Evolutionary conservation across 2,329 filamentous ascomycete genomes (phyloP), one percentile per base, ranked within the genome.

Genomic region (Hawksworthiomyces lignivorus): DNA sequence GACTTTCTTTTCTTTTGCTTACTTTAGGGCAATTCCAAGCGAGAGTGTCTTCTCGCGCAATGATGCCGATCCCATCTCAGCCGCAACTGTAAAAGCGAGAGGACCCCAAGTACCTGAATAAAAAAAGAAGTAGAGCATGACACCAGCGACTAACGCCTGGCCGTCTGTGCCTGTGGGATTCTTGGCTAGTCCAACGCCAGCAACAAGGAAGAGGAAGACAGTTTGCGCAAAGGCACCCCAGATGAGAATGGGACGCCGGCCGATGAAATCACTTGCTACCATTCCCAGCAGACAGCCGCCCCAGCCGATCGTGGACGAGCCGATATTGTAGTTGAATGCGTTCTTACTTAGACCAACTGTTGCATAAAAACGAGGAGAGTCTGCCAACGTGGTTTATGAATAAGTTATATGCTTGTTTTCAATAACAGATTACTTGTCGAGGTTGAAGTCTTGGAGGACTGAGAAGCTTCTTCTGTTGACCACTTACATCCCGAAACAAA

Each of bases 311-410:
- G 41, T 26, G n/a, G 41, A 43, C 3, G 41, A 43, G 29, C 41
- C 41, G 11, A 43, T 43, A 19, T 43, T 43, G 41, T 43, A 39
- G 21, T 43, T 35, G 35, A 43, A 43, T n/a, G 41, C 41, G 18
- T 43, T 29, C 14, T 39, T 39, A 12, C 24, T 29, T 8, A 43
- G 30, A 30, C 41, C 41, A 26, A 43, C 35, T 7, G 35, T 43
- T 17, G 41, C 41, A n/a, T 39, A 43, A 24, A 43, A 43, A 10
- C 41, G 30, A 7, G 41, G 41, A 2, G 41, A 43, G 36, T 43
- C 33, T 24, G 19, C 9, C 17, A n/a, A 3, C 14, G n/a, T n/a
- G n/a, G n/a, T n/a, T n/a, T n/a, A n/a, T n/a, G n/a, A n/a, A n/a
- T n/a, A n/a, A n/a, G n/a, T n/a, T n/a, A n/a, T n/a, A n/a, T n/a